Percentiles rank a stretch among this genome's conserved stretches.
phyloP scores from a whole-genome alignment of 768 basidiomycete species.

The Fistulinella prunicolor region DNA sequence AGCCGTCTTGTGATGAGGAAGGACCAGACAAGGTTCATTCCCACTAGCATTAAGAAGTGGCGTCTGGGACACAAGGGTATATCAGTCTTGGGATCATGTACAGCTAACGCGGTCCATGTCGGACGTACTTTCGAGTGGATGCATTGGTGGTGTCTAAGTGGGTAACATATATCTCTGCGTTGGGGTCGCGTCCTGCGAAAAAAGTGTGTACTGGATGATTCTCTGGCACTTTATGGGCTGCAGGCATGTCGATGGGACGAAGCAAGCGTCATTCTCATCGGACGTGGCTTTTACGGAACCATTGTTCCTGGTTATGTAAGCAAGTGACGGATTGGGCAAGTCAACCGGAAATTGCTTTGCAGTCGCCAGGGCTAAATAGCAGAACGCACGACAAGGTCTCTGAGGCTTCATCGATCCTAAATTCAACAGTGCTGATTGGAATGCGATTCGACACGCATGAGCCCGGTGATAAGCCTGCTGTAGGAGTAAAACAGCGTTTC shows the following conservation, averaged over 20 bases:
- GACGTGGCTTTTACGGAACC: too few species aligned
- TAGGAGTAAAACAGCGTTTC: background rate
- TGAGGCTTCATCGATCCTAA: too few species aligned
- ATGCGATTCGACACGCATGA: too few species aligned
- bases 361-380: too few species aligned
- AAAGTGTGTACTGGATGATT: slow-evolving; percentile 25
- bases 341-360: too few species aligned
- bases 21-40: slow-evolving; percentile 26
- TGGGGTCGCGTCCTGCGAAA: slow-evolving; percentile 15
- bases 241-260: slow-evolving; percentile 21
- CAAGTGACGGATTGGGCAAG: background rate
- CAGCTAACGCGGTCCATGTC: background rate
- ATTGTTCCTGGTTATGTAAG: slow-evolving; percentile 21
- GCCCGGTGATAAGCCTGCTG: too few species aligned
- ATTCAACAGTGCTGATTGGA: too few species aligned
- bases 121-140: slow-evolving; percentile 25
- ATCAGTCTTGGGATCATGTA: slow-evolving; percentile 10
- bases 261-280: slow-evolving; percentile 2
- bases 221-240: slow-evolving; percentile 23
- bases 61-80: slow-evolving; percentile 12
- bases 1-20: slow-evolving; percentile 23
- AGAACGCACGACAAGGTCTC: too few species aligned
- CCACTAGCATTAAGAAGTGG: slow-evolving; percentile 27
- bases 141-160: slow-evolving; percentile 23
- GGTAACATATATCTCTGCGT: slow-evolving; percentile 29